Conservation (phyloP, 176 grass and related monocot genomes). For the Thalia dealbata region DNA sequence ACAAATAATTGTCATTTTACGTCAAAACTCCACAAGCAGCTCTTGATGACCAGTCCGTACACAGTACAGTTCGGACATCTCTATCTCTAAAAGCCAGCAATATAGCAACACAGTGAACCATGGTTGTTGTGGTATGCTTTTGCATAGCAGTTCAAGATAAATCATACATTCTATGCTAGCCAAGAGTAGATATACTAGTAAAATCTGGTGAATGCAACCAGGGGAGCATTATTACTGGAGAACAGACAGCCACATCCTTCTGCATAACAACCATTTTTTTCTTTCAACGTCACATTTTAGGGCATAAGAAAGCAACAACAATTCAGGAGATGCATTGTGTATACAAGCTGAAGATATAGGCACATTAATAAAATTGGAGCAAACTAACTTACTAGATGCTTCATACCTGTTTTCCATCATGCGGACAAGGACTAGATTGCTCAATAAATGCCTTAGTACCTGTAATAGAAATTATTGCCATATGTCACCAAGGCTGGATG, state of each 20-base stretch:
- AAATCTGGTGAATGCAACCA: neutral
- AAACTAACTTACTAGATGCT: neutral
- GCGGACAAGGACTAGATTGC: conserved; percentile 76
- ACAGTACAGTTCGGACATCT: too few species aligned
- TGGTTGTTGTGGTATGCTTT: too few species aligned
- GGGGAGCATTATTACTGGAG: neutral
- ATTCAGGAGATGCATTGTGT: neutral
- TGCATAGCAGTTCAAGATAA: too few species aligned
- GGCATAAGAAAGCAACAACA: neutral
- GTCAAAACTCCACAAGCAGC: too few species aligned
- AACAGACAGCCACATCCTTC: neutral
- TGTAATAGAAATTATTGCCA: conserved; percentile 24
- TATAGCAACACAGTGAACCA: too few species aligned
- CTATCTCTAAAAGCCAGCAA: too few species aligned
- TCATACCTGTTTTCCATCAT: conserved; percentile 77
- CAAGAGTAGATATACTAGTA: neutral
- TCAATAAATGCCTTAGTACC: conserved; percentile 81
- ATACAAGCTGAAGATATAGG: neutral
- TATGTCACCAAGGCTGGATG: neutral
- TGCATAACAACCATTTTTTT: neutral
- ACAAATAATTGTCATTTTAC: too few species aligned
- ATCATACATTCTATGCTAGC: neutral
- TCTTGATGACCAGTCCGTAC: too few species aligned
- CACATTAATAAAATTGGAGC: neutral
- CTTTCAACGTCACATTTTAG: neutral